These are phyloP conservation scores for Gossypium schwendimanii DNA, from an alignment of 441 rosid genomes.

Conservation along the genomic window DNA sequence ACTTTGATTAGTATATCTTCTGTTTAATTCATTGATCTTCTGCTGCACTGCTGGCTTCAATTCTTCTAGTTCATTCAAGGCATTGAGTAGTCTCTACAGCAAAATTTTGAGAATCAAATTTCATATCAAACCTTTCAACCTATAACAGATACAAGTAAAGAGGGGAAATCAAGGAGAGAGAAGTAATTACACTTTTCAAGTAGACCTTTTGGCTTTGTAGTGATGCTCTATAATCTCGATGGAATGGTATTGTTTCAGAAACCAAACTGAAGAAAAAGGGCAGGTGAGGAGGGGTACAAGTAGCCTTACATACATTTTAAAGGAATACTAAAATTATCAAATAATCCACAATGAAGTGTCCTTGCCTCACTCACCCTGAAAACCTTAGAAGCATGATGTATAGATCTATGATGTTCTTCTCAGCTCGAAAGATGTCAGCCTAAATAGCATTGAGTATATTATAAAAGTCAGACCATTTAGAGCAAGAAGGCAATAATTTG, in stretches of 20 bases:
- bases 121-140: slow-evolving; percentile 16
- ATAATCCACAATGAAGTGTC: slow-evolving; percentile 9
- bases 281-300: background rate
- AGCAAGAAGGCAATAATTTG: background rate
- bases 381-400: slow-evolving; percentile 89
- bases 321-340: background rate
- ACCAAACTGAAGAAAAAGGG: slow-evolving; percentile 58
- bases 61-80: slow-evolving; percentile 72
- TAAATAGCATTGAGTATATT: slow-evolving; percentile 27
- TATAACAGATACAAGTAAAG: background rate
- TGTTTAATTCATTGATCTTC: slow-evolving; percentile 49
- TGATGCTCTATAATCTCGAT: slow-evolving; percentile 66
- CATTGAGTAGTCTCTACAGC: slow-evolving; percentile 58
- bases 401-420: slow-evolving; percentile 78
- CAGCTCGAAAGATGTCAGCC: slow-evolving; percentile 89
- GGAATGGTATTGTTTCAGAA: slow-evolving; percentile 83
- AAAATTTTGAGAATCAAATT: slow-evolving; percentile 16
- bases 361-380: slow-evolving; percentile 75
- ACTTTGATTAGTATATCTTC: slow-evolving; percentile 39
- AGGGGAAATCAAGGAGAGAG: background rate
- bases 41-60: slow-evolving; percentile 75
- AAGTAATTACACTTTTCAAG: slow-evolving; percentile 51
- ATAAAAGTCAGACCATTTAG: background rate
- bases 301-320: slow-evolving; percentile 2
- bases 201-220: slow-evolving; percentile 40